These are phyloP conservation scores for Hysterangium stoloniferum DNA, from an alignment of 768 basidiomycete species.

Conservation along the genomic window DNA sequence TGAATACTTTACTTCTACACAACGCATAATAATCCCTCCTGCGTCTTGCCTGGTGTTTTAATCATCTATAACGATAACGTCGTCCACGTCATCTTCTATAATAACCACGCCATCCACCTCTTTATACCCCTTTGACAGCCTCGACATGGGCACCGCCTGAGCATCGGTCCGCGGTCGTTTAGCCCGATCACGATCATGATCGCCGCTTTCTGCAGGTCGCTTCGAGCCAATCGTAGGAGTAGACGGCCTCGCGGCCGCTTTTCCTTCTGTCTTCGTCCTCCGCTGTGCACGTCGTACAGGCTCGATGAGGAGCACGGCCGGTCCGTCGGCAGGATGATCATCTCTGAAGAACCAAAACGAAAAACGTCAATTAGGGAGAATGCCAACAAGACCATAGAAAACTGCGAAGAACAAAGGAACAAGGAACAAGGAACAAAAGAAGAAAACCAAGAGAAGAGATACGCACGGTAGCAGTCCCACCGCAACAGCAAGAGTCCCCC, in stretches of 20 bases:
- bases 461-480: slow-evolving; percentile 68
- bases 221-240: no score
- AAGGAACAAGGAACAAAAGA: no score
- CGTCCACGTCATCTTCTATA: slow-evolving; percentile 46
- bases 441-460: not conserved
- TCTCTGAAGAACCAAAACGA: slow-evolving; percentile 31
- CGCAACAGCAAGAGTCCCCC: slow-evolving; percentile 62
- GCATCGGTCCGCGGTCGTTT: slow-evolving; percentile 42
- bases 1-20: no score
- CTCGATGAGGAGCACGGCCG: slow-evolving; percentile 55
- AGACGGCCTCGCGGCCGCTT: no score
- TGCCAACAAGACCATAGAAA: no score
- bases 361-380: slow-evolving; percentile 8
- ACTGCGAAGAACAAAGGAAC: no score
- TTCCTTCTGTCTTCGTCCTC: slow-evolving; percentile 28
- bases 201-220: slow-evolving; percentile 43
- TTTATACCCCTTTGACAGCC: slow-evolving; percentile 37
- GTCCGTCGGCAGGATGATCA: slow-evolving; percentile 43
- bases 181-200: slow-evolving; percentile 48
- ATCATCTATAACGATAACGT: slow-evolving; percentile 19
- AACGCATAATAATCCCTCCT: no score
- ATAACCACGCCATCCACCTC: slow-evolving; percentile 72
- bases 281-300: slow-evolving; percentile 52
- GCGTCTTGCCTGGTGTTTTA: no score
- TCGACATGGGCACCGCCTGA: slow-evolving; percentile 9